Base-by-base conservation (phyloP, 495 filamentous ascomycete genomes). In the Glonium stellatum region DNA sequence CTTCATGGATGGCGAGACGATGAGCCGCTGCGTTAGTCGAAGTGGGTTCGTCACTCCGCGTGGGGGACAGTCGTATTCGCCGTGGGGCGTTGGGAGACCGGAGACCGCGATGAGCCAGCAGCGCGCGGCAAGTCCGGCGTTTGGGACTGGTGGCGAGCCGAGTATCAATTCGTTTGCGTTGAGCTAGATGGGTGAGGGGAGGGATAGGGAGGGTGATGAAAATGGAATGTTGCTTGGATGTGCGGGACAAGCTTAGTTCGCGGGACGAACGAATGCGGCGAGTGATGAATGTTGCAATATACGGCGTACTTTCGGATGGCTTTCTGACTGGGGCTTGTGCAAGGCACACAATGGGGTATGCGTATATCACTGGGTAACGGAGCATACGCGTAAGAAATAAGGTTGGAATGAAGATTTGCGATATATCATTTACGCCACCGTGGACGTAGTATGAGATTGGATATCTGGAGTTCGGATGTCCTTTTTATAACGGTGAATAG, bases 151-250 rank as follows among this genome's bases (percentile, higher is more conserved):
- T 2, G 39, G 13, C 27, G 54, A 47, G 10, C 54, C 44, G n/a
- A 65, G 63, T 55, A 58, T 65, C 21, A 54, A 42, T 34, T 65
- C 63, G 23, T 65, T 65, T 55, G 53, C 63, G 12, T 18, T 44
- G 39, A 11, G 39, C 13, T 44, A 44, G 39, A 18, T 18, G 12
- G 4, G 39, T 44, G 39, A 44, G 39, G 10, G 39, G 10, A 11
- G 39, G 12, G 13, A 44, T 3, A 11, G 1, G 39, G 1, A 11
- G 39, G 10, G 10, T 15, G 39, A 1, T 15, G 39, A 44, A 11
- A 44, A 13, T 2, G 39, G 10, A 44, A 44, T 4, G 18, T 18
- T 13, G 39, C 8, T 15, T 15, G 39, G 39, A 11, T 44, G 18
- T 3, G 39, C 13, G 2, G 18, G 39, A 44, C 4, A 11, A 44